These are phyloP conservation scores for Melanogaster broomeanus DNA, from an alignment of 768 basidiomycete species.

Conservation along the genomic window DNA sequence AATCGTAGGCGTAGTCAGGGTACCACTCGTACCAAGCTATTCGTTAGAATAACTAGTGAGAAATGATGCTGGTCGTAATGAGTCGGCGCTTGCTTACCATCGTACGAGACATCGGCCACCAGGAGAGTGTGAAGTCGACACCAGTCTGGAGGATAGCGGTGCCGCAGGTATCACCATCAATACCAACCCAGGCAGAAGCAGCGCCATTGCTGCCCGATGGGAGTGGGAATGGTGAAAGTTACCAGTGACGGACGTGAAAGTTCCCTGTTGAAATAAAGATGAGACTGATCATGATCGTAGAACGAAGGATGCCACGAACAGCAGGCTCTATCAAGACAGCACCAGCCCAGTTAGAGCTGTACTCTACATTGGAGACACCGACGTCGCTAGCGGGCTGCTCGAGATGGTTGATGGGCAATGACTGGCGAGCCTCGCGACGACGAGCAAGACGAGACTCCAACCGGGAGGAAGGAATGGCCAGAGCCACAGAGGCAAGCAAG, in stretches of 20 bases:
- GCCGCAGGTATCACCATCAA: constrained; percentile 11
- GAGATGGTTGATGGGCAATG: background rate
- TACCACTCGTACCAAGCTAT: too few relatives aligned
- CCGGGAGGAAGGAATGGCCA: background rate
- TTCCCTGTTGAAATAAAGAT: constrained; percentile 3
- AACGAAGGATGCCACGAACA: background rate
- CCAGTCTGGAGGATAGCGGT: too few relatives aligned
- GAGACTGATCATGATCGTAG: background rate
- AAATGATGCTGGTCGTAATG: background rate
- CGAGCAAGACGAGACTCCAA: background rate
- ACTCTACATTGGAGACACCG: too few relatives aligned
- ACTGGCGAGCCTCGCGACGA: background rate
- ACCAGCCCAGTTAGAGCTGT: too few relatives aligned
- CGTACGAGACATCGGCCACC: background rate
- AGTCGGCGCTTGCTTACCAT: background rate
- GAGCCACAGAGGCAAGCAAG: too few relatives aligned
- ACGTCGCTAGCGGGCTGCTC: background rate
- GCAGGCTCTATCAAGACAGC: background rate
- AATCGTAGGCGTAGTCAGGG: background rate
- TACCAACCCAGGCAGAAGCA: constrained; percentile 13
- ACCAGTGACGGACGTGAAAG: too few relatives aligned
- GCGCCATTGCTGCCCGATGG: background rate
- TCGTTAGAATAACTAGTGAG: background rate
- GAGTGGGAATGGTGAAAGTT: constrained; percentile 7
- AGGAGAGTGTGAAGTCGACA: background rate